Evolutionary conservation across 805 yeast species (phyloP).

Genomic region (Zygoascus ofunaensis): DNA sequence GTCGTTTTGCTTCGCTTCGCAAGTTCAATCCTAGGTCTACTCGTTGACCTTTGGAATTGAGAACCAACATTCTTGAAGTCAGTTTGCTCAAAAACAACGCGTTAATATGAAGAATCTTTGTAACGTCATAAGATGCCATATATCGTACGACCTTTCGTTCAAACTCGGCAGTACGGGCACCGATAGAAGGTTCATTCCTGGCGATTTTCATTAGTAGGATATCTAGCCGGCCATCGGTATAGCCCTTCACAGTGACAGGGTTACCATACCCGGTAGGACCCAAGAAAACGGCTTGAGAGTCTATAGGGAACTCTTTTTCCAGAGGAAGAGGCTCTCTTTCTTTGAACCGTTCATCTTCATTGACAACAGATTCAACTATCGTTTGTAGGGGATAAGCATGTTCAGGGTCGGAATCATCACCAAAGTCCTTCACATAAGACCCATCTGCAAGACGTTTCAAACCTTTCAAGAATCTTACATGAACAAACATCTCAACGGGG

Average conservation of each 20-base stretch:
- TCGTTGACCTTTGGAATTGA: slow-evolving; percentile 41
- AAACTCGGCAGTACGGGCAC: slow-evolving; percentile 45
- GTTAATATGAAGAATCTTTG: slow-evolving; percentile 46
- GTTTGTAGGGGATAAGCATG: slow-evolving; percentile 69
- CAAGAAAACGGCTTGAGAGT: slow-evolving; percentile 62
- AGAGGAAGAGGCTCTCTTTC: slow-evolving; percentile 71
- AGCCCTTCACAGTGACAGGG: slow-evolving; percentile 41
- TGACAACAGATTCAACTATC: slow-evolving; percentile 62
- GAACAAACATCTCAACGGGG: slow-evolving; percentile 47
- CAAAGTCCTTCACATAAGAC: slow-evolving; percentile 66
- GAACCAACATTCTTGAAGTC: slow-evolving; percentile 60
- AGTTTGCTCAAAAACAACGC: slow-evolving; percentile 66
- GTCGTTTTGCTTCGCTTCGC: slow-evolving; percentile 69
- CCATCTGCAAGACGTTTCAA: slow-evolving; percentile 61
- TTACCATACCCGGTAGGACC: slow-evolving; percentile 86
- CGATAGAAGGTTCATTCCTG: slow-evolving; percentile 53
- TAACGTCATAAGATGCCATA: slow-evolving; percentile 55
- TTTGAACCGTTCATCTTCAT: slow-evolving; percentile 63
- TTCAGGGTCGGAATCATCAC: slow-evolving; percentile 29
- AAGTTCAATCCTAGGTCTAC: slow-evolving; percentile 73
- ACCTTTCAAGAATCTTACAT: slow-evolving; percentile 72
- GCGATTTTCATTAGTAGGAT: slow-evolving; percentile 20
- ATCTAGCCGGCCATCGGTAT: slow-evolving; percentile 28
- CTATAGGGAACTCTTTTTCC: slow-evolving; percentile 71
- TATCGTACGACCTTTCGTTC: slow-evolving; percentile 53